A percentile compares a stretch with the other conserved stretches of the same genome.
These are phyloP conservation scores for Oryza longistaminata DNA, from an alignment of 176 grass and related monocot species.

Conservation along the genomic window DNA sequence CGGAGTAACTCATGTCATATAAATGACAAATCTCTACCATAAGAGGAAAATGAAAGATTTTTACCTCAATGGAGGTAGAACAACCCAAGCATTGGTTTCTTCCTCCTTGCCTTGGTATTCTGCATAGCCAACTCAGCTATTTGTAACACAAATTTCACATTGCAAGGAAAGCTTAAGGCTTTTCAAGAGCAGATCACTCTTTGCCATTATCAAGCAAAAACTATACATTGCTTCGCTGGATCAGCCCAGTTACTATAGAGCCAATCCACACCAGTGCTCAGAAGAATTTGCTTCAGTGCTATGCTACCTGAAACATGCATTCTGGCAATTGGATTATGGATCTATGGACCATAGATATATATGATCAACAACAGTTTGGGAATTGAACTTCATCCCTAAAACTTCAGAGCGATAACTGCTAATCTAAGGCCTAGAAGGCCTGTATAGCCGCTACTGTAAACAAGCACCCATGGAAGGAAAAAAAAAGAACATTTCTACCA, in stretches of 20 bases:
- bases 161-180: not conserved
- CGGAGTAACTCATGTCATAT: too few species aligned
- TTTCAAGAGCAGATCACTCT: not conserved
- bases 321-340: constrained; percentile 20
- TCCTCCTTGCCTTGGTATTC: not conserved
- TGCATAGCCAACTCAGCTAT: not conserved
- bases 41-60: not conserved
- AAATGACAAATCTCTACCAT: too few species aligned
- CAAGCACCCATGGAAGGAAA: not conserved
- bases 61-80: not conserved
- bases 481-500: constrained; percentile 17
- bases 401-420: constrained; percentile 8
- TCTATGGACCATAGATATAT: constrained; percentile 6
- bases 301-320: constrained; percentile 11
- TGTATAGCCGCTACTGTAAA: not conserved
- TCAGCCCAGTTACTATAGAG: not conserved
- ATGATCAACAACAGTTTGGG: constrained; percentile 7
- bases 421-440: constrained; percentile 18
- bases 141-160: not conserved
- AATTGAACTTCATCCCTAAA: constrained; percentile 9
- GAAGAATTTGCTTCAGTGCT: not conserved
- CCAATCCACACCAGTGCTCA: not conserved
- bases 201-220: not conserved
- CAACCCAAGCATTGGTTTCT: not conserved
- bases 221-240: not conserved